Conservation (phyloP, 441 rosid genomes). For the Populus hybrid region DNA sequence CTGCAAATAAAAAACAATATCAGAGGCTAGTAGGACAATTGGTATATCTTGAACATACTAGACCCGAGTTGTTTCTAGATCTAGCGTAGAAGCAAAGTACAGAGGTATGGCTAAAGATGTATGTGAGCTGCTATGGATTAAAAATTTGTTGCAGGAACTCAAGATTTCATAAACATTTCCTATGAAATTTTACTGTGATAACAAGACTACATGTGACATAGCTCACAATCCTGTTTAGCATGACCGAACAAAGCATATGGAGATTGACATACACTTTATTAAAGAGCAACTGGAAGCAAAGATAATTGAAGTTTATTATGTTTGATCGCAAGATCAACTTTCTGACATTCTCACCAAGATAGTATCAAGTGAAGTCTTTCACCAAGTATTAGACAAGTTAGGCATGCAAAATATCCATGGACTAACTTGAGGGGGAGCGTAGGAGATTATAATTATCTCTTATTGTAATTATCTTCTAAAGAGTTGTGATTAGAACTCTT, state of each 20-base stretch:
- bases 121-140: background rate
- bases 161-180: no score
- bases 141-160: no score
- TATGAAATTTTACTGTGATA: no score
- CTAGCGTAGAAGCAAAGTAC: no score
- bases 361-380: background rate
- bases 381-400: background rate
- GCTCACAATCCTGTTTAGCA: no score
- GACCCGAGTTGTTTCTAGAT: background rate
- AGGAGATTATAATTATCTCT: no score
- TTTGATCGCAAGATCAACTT: background rate
- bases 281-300: background rate
- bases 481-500: no score
- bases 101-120: no score
- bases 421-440: no score
- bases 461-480: no score
- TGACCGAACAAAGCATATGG: background rate
- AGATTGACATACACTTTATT: background rate
- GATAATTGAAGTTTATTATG: background rate
- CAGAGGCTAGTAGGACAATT: background rate
- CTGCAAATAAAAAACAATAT: no score
- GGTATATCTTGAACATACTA: conserved; percentile 2
- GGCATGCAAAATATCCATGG: background rate
- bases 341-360: background rate
- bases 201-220: no score